Evolutionary conservation across 805 yeast genomes (phyloP).

Genomic region (Spathaspora gorwiae): DNA sequence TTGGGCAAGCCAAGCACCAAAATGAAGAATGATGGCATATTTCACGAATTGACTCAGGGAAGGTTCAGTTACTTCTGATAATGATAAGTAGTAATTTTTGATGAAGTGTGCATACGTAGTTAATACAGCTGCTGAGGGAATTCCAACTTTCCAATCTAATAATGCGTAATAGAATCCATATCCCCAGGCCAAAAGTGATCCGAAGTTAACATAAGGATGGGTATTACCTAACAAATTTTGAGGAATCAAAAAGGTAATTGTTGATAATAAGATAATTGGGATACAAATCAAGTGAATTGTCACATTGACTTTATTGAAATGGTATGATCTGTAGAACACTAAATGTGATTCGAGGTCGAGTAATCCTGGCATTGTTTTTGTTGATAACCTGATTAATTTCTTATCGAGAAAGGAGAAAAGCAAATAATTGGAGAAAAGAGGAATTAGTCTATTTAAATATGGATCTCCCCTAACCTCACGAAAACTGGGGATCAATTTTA

Average conservation of each 20-base stretch:
- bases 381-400: no score
- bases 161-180: constrained; percentile 57
- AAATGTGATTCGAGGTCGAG: constrained; percentile 35
- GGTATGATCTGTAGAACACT: constrained; percentile 46
- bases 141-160: constrained; percentile 46
- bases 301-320: constrained; percentile 57
- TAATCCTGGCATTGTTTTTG: constrained; percentile 24
- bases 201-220: constrained; percentile 39
- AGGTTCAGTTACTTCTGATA: constrained; percentile 3
- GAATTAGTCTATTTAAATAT: no score
- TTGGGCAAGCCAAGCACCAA: constrained; percentile 71
- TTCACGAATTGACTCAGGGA: constrained; percentile 12
- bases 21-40: constrained; percentile 40
- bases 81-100: constrained; percentile 16
- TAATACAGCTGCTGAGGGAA: constrained; percentile 25
- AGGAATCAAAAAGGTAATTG: constrained; percentile 38
- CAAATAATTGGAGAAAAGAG: no score
- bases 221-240: constrained; percentile 12
- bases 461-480: no score
- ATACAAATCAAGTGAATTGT: constrained; percentile 73
- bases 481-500: no score
- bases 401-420: no score
- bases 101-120: constrained; percentile 17
- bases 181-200: constrained; percentile 39
- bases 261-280: constrained; percentile 65